Base-by-base conservation (phyloP, 495 filamentous ascomycete genomes). In the Podospora pseudopauciseta region DNA sequence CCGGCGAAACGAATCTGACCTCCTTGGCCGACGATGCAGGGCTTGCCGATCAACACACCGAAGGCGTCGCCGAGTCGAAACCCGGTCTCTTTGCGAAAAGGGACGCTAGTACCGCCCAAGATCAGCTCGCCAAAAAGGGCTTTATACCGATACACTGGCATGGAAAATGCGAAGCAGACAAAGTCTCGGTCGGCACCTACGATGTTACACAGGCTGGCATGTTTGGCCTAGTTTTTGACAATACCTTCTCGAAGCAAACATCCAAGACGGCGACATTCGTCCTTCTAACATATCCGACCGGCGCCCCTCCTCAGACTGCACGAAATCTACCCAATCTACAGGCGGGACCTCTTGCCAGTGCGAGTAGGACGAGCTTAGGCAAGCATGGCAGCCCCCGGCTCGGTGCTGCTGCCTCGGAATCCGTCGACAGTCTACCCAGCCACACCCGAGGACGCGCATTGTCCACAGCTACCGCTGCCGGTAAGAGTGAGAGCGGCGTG, bases 191-290 rank as follows among this genome's bases (percentile, higher is more conserved):
- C 76, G 95, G 95, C 0, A 95, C 90, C 18, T 92, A 92, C 77
- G 88, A 96, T 75, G 92, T 97, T 18, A 86, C 84, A 16, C 87
- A 92, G 64, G 92, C 91, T 2, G 95, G 94, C 66, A 97, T 97
- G 88, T 99, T 96, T 78, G 95, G 92, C 34, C 84, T 99, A 65
- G 92, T 98, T 28, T 97, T 99, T 75, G 95, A 99, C 85, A 99
- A 99, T 75, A 99, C 96, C 39, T 98, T 98, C 77, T 96, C 94
- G 62, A 98, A 97, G 80, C 90, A 93, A 75, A 88, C 92, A 55
- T 92, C 93, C 63, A 99, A 99, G 80, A 96, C 91, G 54, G 92
- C 91, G 15, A 98, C 94, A 20, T 91, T 98, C 70, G 94, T 97
- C 20, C 86, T 98, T 57, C 85, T 98, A 70, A 97, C 92, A 16